Evolutionary conservation across 176 grass and related monocot species (phyloP), one percentile per base, ranked within the genome.

Genomic region (Avena eriantha): DNA sequence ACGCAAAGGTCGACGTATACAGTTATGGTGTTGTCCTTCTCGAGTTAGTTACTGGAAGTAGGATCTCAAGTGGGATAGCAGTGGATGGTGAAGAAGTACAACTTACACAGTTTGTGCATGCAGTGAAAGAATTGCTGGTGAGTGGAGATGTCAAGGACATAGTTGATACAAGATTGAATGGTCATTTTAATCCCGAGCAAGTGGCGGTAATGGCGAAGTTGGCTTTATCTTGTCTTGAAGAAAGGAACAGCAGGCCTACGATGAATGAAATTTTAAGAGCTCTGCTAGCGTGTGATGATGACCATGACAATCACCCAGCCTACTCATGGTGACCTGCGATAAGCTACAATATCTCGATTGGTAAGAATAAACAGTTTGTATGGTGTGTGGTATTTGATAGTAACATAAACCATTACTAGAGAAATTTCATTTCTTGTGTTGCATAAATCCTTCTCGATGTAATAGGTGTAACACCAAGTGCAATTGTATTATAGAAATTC

Each of bases 1-100:
- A 88, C 4, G 78, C 80, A 72, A 95, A 95, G 61, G 87, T 95
- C 2, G 89, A 95, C 77, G 89, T 93, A 21, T 93, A 91, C 49
- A 91, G 94, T 61, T 91, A 85, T 58, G 90, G 93, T 3, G 26
- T 89, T 43, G 90, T 95, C 8, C 88, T 92, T 48, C 75, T 95
- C 5, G 93, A 95, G 76, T 81, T 95, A 73, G 55, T 92, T 8
- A 93, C 51, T 18, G 93, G 93, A 35, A 84, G 26, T 33, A 86
- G 82, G 77, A 86, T 93, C n/a, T 91, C 86, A 19, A 84, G 61
- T 83, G 83, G 68, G 61, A 50, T 90, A 29, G 46, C 11, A 26
- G 81, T 85, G n/a, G 54, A 83, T 31, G 84, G 81, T 73, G 65
- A 47, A 22, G 81, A 45, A 10, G 31, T 46, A 21, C 83, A 88